Conservation (phyloP, 176 grass and related monocot genomes). For the Neostapfia colusana region DNA sequence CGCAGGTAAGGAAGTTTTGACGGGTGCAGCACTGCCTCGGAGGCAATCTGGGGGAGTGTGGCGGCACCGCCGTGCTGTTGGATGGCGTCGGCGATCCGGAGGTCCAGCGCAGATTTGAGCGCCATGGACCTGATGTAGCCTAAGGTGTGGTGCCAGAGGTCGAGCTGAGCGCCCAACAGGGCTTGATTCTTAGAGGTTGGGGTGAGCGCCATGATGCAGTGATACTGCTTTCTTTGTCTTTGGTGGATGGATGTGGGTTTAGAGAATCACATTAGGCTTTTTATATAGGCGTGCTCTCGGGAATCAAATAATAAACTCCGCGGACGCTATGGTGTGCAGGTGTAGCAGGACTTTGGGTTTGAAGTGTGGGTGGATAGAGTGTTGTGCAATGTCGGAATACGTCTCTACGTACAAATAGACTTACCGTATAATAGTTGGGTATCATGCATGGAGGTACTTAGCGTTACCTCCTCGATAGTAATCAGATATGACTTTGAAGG, state of each 20-base stretch:
- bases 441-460: not conserved
- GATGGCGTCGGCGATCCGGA: conserved; percentile 29
- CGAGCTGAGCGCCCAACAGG: conserved; percentile 33
- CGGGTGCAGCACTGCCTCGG: not conserved
- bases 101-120: conserved; percentile 21
- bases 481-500: too few species aligned
- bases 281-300: too few species aligned
- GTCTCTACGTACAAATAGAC: not conserved
- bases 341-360: not conserved
- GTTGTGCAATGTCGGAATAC: not conserved
- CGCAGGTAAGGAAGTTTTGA: conserved; percentile 19
- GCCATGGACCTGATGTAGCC: conserved; percentile 26
- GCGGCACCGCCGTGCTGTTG: not conserved
- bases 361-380: not conserved
- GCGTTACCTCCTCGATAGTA: too few species aligned
- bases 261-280: too few species aligned
- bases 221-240: too few species aligned
- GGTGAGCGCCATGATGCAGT: too few species aligned
- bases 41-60: not conserved
- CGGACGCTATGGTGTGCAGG: too few species aligned
- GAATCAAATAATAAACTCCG: too few species aligned
- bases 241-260: too few species aligned
- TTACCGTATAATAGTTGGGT: not conserved
- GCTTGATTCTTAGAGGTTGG: not conserved
- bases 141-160: not conserved